Conservation (phyloP, 352 stramenopile species). For the Globisporangium apiculatum region DNA sequence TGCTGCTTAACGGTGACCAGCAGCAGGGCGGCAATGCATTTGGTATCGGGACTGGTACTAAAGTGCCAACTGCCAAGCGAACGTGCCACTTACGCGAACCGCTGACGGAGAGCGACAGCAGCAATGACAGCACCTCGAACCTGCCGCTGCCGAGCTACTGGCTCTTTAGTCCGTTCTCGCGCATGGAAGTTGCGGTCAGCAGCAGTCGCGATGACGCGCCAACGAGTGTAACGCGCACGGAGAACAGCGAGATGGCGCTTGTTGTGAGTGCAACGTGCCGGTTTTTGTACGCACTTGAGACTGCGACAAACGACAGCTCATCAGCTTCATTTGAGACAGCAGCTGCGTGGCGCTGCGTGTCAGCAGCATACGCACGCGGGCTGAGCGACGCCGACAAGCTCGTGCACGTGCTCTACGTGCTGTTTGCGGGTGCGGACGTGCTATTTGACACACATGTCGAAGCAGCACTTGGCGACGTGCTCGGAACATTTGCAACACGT, state of each 20-base stretch:
- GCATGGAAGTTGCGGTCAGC: constrained; percentile 41
- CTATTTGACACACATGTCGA: constrained; percentile 66
- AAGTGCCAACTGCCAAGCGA: constrained; percentile 16
- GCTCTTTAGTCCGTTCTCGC: constrained; percentile 65
- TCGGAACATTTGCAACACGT: constrained; percentile 35
- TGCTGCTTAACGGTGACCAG: constrained; percentile 52
- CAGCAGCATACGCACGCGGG: constrained; percentile 1
- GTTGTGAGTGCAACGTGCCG: constrained; percentile 61
- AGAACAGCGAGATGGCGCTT: constrained; percentile 67
- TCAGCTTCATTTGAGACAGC: neutral
- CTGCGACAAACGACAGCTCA: neutral
- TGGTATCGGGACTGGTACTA: too few species aligned
- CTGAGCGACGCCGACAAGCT: constrained; percentile 59
- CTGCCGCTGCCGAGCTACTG: constrained; percentile 59
- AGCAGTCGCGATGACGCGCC: constrained; percentile 11
- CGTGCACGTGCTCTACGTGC: constrained; percentile 66
- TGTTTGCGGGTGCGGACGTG: constrained; percentile 65
- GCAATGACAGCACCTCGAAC: constrained; percentile 34
- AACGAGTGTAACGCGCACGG: constrained; percentile 16
- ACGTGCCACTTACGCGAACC: constrained; percentile 57
- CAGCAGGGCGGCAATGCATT: too few species aligned
- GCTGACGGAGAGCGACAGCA: constrained; percentile 25
- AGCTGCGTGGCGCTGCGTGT: neutral
- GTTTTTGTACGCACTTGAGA: constrained; percentile 56
- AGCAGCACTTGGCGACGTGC: constrained; percentile 33